Evolutionary conservation across 2,329 filamentous ascomycete genomes (phyloP), one percentile per base, ranked within the genome.

Genomic region (Diaporthe helianthi): DNA sequence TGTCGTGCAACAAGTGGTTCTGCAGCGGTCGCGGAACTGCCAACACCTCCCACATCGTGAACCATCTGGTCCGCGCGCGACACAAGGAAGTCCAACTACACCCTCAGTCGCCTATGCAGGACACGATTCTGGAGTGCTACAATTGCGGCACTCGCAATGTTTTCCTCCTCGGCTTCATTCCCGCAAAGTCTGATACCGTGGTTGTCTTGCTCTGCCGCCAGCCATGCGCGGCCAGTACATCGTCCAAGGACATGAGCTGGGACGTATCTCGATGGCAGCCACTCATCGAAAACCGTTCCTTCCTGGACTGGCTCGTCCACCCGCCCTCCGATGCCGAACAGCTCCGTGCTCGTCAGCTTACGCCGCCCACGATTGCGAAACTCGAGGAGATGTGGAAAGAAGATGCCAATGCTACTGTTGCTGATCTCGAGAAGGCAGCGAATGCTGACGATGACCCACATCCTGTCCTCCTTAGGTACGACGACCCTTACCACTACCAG

Each of bases 131-230:
- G 72, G 96, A 99, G 83, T 99, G 96, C 83, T 99, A 99, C 84
- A 98, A 98, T 82, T 99, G 96, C 80, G 96, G 95, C 55, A 98
- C 93, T n/a, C 98, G 98, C 83, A 99, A 99, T 79, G 95, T 98
- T 60, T 99, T 99, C 75, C 86, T 98, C 44, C 90, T 99, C 33
- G 96, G 96, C 8, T 99, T 99, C 79, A 99, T 99, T 75, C 97
- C 96, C 12, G 96, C 96, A 68, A 99, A 99, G 79, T 98, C 96
- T 13, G 97, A 99, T 77, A 98, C 96, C 0, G 96, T 99, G 33
- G 97, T 99, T 9, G 96, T 99, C 29, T 89, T 99, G 53, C 87
- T 99, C 46, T 99, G 96, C 80, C 94, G 96, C 71, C 96, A 98
- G 80, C 96, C 96, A 55, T 99, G 96, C 80, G 96, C 95, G 41